Percentiles rank a stretch among this genome's conserved stretches.
Evolutionary conservation across 768 basidiomycete species (phyloP).

Genomic region (Tulasnella sp.): DNA sequence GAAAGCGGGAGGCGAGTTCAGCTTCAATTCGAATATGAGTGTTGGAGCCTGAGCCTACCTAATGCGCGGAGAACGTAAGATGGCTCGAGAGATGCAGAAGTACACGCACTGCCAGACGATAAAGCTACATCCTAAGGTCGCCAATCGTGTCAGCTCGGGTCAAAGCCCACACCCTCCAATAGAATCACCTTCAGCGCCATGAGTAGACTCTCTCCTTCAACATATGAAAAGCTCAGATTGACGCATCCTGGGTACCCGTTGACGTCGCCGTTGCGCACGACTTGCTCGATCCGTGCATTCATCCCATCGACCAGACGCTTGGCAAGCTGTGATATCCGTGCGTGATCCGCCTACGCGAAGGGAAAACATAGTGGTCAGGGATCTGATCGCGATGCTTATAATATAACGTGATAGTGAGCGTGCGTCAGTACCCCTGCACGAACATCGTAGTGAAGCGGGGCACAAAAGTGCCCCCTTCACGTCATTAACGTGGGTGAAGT

Average conservation of each 20-base stretch:
- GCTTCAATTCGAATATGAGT: neutral
- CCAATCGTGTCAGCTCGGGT: neutral
- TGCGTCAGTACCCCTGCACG: slow-evolving; percentile 93
- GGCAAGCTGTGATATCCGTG: slow-evolving; percentile 59
- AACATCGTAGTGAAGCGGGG: slow-evolving; percentile 37
- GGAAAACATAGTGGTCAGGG: slow-evolving; percentile 12
- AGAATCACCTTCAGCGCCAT: slow-evolving; percentile 84
- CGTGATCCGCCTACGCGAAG: slow-evolving; percentile 60
- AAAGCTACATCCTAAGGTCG: slow-evolving; percentile 75
- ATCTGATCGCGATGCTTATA: neutral
- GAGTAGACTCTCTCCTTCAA: slow-evolving; percentile 91
- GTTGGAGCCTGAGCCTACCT: slow-evolving; percentile 35
- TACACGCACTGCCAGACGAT: slow-evolving; percentile 96
- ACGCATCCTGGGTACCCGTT: slow-evolving; percentile 93
- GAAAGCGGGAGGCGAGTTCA: slow-evolving; percentile 9
- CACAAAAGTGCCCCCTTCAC: neutral
- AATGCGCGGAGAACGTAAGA: slow-evolving; percentile 96
- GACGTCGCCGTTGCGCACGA: slow-evolving; percentile 87
- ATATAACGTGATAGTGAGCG: slow-evolving; percentile 4
- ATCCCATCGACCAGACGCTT: slow-evolving; percentile 74
- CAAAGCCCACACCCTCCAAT: neutral
- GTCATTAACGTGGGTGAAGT: slow-evolving; percentile 22
- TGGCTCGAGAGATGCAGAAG: slow-evolving; percentile 94
- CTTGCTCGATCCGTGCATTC: slow-evolving; percentile 73
- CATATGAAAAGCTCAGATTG: slow-evolving; percentile 91